Percentiles rank a stretch among this genome's conserved stretches.
phyloP scores from a whole-genome alignment of 768 basidiomycete species.

The Boletellus ananas region DNA sequence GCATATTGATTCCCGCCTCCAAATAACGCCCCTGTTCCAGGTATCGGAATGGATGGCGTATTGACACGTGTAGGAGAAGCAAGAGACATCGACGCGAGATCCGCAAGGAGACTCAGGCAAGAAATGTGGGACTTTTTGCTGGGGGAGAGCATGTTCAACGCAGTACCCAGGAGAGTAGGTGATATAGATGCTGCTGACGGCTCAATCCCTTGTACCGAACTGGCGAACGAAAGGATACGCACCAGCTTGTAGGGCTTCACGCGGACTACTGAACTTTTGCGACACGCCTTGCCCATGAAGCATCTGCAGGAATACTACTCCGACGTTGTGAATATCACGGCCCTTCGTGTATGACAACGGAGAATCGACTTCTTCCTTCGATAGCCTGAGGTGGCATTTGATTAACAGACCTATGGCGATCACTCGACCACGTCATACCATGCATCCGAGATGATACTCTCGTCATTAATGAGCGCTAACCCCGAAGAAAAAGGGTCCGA shows the following conservation, averaged over 20 bases:
- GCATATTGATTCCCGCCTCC: conserved; percentile 32
- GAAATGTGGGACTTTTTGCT: conserved; percentile 55
- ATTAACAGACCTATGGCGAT: not conserved
- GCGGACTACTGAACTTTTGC: conserved; percentile 48
- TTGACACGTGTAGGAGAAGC: conserved; percentile 18
- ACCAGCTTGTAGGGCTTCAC: conserved; percentile 58
- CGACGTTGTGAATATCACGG: conserved; percentile 80
- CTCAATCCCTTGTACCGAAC: not conserved
- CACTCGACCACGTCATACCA: conserved; percentile 15
- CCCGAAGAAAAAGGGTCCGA: conserved; percentile 70
- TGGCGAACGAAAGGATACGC: conserved; percentile 2
- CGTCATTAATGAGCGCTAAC: conserved; percentile 13
- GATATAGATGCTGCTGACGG: conserved; percentile 49
- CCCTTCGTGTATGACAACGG: conserved; percentile 72
- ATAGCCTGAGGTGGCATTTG: conserved; percentile 46
- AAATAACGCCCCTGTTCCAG: conserved; percentile 46
- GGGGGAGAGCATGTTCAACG: conserved; percentile 55
- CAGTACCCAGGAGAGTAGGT: conserved; percentile 46
- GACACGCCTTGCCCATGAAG: conserved; percentile 71
- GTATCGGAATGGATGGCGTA: conserved; percentile 19
- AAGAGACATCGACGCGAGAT: conserved; percentile 45
- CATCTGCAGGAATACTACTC: conserved; percentile 82
- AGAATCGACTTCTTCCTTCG: conserved; percentile 75
- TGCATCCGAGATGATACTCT: conserved; percentile 26
- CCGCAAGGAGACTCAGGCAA: conserved; percentile 55